Conservation (phyloP, 108 stramenopile genomes). For the Aurantiochytrium sp. region DNA sequence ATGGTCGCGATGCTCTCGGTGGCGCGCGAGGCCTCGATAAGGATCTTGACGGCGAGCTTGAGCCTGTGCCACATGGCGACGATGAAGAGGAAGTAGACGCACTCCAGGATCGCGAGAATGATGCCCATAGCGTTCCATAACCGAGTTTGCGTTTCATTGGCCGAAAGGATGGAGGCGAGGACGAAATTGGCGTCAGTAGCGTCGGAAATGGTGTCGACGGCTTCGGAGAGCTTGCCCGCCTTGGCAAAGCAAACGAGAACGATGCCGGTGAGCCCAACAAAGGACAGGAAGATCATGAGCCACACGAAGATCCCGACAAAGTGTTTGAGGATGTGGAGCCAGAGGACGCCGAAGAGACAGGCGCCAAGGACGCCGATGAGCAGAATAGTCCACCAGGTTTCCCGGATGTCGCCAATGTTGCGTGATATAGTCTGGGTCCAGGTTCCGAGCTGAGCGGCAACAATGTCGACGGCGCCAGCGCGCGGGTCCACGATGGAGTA, state of each 20-base stretch:
- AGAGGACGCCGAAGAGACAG: not conserved
- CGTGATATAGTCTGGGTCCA: not conserved
- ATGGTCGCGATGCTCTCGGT: not conserved
- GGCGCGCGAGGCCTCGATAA: not conserved
- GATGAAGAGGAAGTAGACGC: not conserved
- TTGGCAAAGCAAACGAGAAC: not conserved
- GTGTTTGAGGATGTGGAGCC: not conserved
- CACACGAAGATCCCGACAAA: not conserved
- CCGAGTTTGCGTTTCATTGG: not conserved
- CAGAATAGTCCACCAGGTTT: constrained; percentile 12
- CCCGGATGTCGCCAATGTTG: not conserved
- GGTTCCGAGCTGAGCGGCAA: not conserved
- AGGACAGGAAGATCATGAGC: not conserved
- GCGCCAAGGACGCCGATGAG: not conserved
- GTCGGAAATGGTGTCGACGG: not conserved
- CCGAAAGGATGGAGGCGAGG: not conserved
- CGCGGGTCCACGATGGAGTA: not conserved
- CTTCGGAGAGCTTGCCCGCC: not conserved
- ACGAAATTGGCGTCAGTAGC: not conserved
- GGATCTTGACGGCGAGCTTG: not conserved
- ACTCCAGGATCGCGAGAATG: not conserved
- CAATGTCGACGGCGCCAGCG: not conserved
- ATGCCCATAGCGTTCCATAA: not conserved
- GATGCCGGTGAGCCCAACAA: not conserved
- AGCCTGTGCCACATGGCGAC: not conserved